A percentile compares a stretch with the other conserved stretches of the same genome.
Conservation (phyloP, 2,329 filamentous ascomycete species). For the Fusarium temperatum region DNA sequence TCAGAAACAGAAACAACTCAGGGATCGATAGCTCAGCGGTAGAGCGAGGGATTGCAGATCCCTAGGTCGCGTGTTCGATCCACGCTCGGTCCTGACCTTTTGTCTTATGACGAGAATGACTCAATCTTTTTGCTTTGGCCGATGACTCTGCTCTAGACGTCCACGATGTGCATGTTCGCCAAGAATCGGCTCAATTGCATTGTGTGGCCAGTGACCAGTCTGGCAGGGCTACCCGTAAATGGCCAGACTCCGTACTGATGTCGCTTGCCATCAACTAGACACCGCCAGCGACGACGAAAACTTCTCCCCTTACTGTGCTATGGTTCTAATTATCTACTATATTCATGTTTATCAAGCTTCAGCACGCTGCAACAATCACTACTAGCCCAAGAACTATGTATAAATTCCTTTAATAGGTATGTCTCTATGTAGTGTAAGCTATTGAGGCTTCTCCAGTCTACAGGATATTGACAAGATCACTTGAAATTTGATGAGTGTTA, state of each 20-base stretch:
- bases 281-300: background rate
- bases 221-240: too few species aligned
- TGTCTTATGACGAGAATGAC: background rate
- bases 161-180: too few species aligned
- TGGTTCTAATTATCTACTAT: background rate
- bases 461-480: slow-evolving; percentile 49
- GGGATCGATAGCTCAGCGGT: slow-evolving; percentile 37
- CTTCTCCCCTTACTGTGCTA: background rate
- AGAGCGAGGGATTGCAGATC: slow-evolving; percentile 38
- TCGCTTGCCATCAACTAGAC: too few species aligned
- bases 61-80: slow-evolving; percentile 36
- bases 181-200: background rate
- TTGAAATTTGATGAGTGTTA: slow-evolving; percentile 48
- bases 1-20: background rate
- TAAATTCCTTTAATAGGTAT: background rate
- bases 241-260: background rate
- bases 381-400: background rate
- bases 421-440: background rate
- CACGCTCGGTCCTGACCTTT: slow-evolving; percentile 35
- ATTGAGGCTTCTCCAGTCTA: slow-evolving; percentile 15
- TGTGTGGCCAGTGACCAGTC: fast-evolving
- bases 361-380: background rate
- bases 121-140: background rate
- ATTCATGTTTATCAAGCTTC: background rate
- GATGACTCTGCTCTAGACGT: background rate